phyloP scores from a whole-genome alignment of 1,284 basidiomycete species.

The Malassezia sp. region DNA sequence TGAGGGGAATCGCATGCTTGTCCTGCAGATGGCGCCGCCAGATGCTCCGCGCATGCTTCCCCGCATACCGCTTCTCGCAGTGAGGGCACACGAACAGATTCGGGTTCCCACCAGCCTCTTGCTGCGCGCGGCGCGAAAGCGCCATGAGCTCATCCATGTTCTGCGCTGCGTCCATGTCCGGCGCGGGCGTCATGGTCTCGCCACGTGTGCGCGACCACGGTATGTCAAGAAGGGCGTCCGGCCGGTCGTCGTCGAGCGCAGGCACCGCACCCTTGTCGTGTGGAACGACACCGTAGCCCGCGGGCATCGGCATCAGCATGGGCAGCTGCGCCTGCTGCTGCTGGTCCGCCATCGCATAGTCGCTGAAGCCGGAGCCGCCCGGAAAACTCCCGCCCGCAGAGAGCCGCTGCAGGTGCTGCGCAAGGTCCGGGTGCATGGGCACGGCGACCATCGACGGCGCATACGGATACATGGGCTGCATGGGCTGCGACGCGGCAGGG shows the following conservation, averaged over 20 bases:
- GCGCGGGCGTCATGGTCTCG: neutral
- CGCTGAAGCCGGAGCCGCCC: neutral
- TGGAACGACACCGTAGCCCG: neutral
- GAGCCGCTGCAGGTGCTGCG: conserved; percentile 3
- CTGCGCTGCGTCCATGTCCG: neutral
- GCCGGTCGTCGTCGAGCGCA: neutral
- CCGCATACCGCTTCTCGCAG: conserved; percentile 51
- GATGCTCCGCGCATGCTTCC: conserved; percentile 53
- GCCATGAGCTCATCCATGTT: conserved; percentile 33
- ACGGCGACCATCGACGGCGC: too few species aligned
- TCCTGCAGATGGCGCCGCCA: conserved; percentile 53
- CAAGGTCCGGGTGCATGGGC: conserved; percentile 11
- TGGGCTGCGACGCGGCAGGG: neutral
- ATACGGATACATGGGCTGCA: conserved; percentile 4
- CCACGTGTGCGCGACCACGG: neutral
- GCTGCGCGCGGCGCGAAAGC: conserved; percentile 30
- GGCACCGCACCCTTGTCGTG: neutral
- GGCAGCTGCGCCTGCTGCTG: conserved; percentile 8
- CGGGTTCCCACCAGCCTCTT: conserved; percentile 21
- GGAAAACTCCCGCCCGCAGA: too few species aligned
- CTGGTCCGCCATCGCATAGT: conserved; percentile 11
- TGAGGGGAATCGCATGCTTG: conserved; percentile 53
- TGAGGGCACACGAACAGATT: conserved; percentile 48
- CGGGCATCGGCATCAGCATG: conserved; percentile 15
- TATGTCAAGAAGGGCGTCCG: neutral